phyloP scores from a whole-genome alignment of 2,329 filamentous ascomycete genomes.

The Neofusicoccum umdonicola region DNA sequence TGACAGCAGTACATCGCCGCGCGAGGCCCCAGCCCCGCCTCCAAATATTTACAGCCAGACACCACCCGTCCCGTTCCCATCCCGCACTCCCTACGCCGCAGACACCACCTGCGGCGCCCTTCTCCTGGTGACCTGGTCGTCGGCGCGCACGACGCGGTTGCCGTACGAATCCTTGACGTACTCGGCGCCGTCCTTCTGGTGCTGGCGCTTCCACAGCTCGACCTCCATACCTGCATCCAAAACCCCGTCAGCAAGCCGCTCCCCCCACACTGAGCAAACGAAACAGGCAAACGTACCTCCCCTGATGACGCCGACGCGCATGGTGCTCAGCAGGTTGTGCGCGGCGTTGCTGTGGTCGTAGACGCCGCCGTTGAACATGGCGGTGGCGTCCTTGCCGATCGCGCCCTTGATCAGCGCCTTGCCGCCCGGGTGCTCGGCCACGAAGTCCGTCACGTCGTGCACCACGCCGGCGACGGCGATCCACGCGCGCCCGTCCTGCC shows the following conservation, averaged over 20 bases:
- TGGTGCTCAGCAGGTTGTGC: constrained; percentile 83
- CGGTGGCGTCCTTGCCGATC: constrained; percentile 83
- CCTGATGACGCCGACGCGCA: constrained; percentile 82
- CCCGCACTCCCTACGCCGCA: not conserved
- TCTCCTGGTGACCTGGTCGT: constrained; percentile 13
- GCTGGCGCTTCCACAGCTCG: constrained; percentile 85
- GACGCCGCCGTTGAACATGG: constrained; percentile 88
- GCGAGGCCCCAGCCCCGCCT: too few relatives aligned
- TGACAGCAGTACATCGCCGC: not conserved
- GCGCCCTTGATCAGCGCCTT: constrained; percentile 80
- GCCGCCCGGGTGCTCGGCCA: constrained; percentile 87
- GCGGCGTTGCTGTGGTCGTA: constrained; percentile 88
- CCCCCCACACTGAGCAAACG: not conserved
- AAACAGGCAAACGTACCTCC: constrained; percentile 59
- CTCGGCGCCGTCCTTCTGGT: constrained; percentile 41
- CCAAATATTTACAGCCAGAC: not conserved
- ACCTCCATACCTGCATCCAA: constrained; percentile 54
- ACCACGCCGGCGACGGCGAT: constrained; percentile 80
- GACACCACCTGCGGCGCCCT: constrained; percentile 5
- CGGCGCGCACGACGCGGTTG: constrained; percentile 1
- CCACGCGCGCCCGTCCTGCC: constrained; percentile 69
- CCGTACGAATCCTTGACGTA: constrained; percentile 10
- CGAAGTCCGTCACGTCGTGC: constrained; percentile 80
- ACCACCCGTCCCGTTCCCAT: not conserved
- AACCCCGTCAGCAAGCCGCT: not conserved